Evolutionary conservation across 139 green algal genomes (phyloP).

Genomic region (Chlamydomonas incerta): DNA sequence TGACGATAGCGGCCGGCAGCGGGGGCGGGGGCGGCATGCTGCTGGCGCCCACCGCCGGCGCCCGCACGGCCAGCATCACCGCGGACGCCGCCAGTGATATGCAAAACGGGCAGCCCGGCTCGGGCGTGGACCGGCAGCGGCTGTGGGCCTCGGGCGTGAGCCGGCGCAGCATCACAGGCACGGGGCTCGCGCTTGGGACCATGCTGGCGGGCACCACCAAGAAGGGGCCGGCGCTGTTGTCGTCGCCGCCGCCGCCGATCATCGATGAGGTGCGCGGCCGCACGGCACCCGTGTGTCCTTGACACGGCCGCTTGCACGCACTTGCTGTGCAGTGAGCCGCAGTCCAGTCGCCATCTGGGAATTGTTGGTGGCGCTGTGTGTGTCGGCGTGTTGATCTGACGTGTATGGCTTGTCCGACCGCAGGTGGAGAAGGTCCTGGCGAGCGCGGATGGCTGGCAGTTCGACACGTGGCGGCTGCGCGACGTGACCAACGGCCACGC

Average conservation of each 20-base stretch:
- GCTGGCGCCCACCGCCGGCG: background rate
- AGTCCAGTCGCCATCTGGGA: no score
- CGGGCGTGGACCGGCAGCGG: background rate
- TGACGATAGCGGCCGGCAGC: background rate
- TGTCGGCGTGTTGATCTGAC: no score
- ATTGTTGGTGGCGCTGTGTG: no score
- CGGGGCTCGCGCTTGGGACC: background rate
- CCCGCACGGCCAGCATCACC: background rate
- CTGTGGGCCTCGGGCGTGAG: background rate
- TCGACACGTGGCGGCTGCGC: conserved; percentile 45
- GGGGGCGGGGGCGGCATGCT: background rate
- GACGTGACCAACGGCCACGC: conserved; percentile 49
- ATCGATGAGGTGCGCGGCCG: conserved; percentile 38
- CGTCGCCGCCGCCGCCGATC: conserved; percentile 6
- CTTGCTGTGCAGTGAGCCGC: no score
- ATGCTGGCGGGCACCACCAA: background rate
- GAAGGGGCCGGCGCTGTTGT: background rate
- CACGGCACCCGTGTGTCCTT: no score
- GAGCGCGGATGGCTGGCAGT: conserved; percentile 49
- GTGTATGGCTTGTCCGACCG: no score
- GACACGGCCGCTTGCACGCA: no score
- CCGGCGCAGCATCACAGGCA: conserved; percentile 12
- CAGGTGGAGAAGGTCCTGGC: conserved; percentile 51
- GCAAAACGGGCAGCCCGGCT: no score
- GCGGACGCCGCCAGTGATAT: background rate